Conservation (phyloP, 1,139 yeast genomes). For the Arxiozyma slooffiae region DNA sequence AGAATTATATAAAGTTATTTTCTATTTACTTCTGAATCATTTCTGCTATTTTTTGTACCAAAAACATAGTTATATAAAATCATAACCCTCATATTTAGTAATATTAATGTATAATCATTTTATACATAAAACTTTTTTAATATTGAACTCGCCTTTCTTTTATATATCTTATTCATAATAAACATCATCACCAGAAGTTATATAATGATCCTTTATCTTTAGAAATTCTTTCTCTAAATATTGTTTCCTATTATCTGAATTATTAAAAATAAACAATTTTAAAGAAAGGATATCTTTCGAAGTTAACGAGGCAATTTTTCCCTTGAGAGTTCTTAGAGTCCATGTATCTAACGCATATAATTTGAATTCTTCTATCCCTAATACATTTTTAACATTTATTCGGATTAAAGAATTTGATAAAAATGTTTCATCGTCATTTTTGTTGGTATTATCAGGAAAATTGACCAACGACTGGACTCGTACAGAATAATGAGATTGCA, state of each 20-base stretch:
- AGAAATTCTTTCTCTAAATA: conserved; percentile 1
- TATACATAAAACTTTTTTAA: background rate
- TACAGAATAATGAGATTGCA: conserved; percentile 14
- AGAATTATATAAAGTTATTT: background rate
- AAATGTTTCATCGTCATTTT: background rate
- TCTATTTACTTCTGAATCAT: background rate
- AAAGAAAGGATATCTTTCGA: conserved; percentile 7
- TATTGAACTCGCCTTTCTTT: background rate
- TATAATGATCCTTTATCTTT: background rate
- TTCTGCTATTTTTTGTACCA: too few relatives aligned
- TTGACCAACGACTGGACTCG: background rate
- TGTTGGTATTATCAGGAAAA: background rate
- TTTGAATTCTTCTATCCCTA: background rate
- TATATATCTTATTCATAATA: background rate
- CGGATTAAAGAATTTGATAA: background rate
- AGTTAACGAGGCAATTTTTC: conserved; percentile 11
- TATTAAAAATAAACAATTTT: conserved; percentile 7
- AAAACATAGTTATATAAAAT: too few relatives aligned
- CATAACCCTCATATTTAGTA: background rate
- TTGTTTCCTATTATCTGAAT: background rate
- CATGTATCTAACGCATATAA: conserved; percentile 11
- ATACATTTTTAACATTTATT: background rate
- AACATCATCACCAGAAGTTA: background rate
- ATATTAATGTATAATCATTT: background rate
- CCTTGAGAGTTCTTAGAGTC: conserved; percentile 20